These are phyloP conservation scores for Hypoxylon crocopeplum DNA, from an alignment of 495 filamentous ascomycete genomes.

Conservation along the genomic window DNA sequence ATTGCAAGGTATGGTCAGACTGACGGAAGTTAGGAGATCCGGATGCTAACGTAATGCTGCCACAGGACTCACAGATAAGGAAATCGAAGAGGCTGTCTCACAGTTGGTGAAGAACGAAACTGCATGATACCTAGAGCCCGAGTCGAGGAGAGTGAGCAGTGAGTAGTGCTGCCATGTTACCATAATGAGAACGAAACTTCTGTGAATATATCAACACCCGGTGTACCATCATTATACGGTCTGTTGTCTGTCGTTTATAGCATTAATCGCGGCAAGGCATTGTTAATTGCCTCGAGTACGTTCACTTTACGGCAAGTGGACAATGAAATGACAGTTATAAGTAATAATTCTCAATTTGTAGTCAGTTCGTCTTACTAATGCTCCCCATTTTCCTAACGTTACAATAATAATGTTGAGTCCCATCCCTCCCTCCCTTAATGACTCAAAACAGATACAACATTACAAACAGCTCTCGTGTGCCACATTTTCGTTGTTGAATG, in stretches of 20 bases:
- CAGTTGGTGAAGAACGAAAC: constrained; percentile 71
- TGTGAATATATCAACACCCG: constrained; percentile 14
- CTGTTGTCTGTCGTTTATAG: not conserved
- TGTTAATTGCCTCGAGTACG: not conserved
- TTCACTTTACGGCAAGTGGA: too few relatives aligned
- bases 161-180: constrained; percentile 10
- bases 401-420: too few relatives aligned
- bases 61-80: constrained; percentile 83
- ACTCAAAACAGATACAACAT: too few relatives aligned
- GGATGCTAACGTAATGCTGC: not conserved
- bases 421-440: too few relatives aligned
- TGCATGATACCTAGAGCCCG: constrained; percentile 19
- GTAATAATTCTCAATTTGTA: too few relatives aligned
- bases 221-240: not conserved
- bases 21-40: constrained; percentile 22
- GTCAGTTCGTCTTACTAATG: too few relatives aligned
- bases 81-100: constrained; percentile 89
- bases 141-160: constrained; percentile 2
- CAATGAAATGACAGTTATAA: too few relatives aligned
- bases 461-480: too few relatives aligned
- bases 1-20: constrained; percentile 66
- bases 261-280: too few relatives aligned
- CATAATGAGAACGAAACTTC: constrained; percentile 14
- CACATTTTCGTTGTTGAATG: too few relatives aligned
- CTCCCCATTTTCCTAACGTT: too few relatives aligned